Percentiles rank a stretch among this genome's conserved stretches.
These are phyloP conservation scores for Calonectria naviculata DNA, from an alignment of 2,329 filamentous ascomycete genomes.

Conservation along the genomic window DNA sequence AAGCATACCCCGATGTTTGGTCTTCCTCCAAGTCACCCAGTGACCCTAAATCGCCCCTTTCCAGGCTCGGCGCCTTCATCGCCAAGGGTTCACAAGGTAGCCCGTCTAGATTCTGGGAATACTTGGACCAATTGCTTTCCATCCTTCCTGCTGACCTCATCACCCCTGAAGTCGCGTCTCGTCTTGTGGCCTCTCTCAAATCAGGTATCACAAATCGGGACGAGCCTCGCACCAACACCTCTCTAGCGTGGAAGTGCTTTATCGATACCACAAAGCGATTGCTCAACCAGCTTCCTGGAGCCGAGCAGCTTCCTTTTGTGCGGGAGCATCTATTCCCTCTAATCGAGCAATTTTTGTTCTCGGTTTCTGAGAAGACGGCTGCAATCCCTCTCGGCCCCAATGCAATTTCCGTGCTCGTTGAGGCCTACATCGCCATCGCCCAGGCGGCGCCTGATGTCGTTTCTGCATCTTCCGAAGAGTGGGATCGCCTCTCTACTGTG, in stretches of 20 bases:
- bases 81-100: slow-evolving; percentile 88
- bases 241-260: slow-evolving; percentile 81
- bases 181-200: slow-evolving; percentile 75
- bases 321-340: slow-evolving; percentile 65
- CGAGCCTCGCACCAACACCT: slow-evolving; percentile 76
- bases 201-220: slow-evolving; percentile 79
- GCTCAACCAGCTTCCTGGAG: slow-evolving; percentile 55
- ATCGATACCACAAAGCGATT: slow-evolving; percentile 71
- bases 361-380: slow-evolving; percentile 51
- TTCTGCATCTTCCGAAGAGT: slow-evolving; percentile 66
- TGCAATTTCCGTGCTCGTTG: slow-evolving; percentile 54
- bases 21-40: slow-evolving; percentile 57
- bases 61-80: slow-evolving; percentile 76
- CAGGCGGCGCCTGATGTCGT: slow-evolving; percentile 55
- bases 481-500: slow-evolving; percentile 69
- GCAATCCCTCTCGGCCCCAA: slow-evolving; percentile 47
- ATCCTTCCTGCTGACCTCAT: slow-evolving; percentile 63
- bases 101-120: slow-evolving; percentile 77
- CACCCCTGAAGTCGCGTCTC: slow-evolving; percentile 61
- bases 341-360: slow-evolving; percentile 64
- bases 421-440: slow-evolving; percentile 58
- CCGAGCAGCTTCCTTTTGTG: slow-evolving; percentile 59
- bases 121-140: slow-evolving; percentile 71
- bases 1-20: slow-evolving; percentile 77
- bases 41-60: slow-evolving; percentile 64